Evolutionary conservation across 2,329 filamentous ascomycete species (phyloP), one percentile per base, ranked within the genome.

Genomic region (Colletotrichum lentis): DNA sequence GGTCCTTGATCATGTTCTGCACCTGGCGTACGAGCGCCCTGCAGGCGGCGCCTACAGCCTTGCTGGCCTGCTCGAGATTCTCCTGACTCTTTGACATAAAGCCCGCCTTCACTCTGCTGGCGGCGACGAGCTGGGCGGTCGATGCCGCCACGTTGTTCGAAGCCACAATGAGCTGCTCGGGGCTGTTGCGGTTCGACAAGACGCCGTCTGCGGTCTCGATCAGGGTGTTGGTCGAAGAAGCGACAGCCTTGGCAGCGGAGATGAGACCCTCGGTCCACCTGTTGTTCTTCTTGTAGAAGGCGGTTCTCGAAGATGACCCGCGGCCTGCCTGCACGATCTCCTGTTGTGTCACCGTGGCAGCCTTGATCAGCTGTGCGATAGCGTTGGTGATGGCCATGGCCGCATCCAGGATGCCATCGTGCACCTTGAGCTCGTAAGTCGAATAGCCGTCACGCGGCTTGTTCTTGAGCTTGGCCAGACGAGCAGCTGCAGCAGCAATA

Each of bases 251-350:
- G 71, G 96, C 95, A 0, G 96, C 96, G 44, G 93, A 97, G 77
- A 99, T 97, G 69, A 99, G 88, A 55, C 96, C 96, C 77, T 99
- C 96, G 0, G 96, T 99, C 96, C 96, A 99, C 60, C 96, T 89
- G 82, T 98, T 99, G 86, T 99, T 97, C 85, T 98, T 98, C 87
- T 98, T 98, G 89, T 99, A 99, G 80, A 99, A 99, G 27, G 94
- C 94, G 2, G 94, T 96, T 66, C 90, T 88, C 52, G 93, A 96
- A 59, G 92, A 93, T 31, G 90, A 91, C 43, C 96, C 96, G 22
- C 92, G 90, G 8, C 96, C 96, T 71, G 97, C 93, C 72, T 94
- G 90, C 50, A 99, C 96, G 76, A 99, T 99, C 81, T 99, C 96
- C 77, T 97, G 90, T 78, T 99, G 96, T 1, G 95, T 96, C 20